Base-by-base conservation (phyloP, 2,329 filamentous ascomycete genomes). In the Aphanocladium album region DNA sequence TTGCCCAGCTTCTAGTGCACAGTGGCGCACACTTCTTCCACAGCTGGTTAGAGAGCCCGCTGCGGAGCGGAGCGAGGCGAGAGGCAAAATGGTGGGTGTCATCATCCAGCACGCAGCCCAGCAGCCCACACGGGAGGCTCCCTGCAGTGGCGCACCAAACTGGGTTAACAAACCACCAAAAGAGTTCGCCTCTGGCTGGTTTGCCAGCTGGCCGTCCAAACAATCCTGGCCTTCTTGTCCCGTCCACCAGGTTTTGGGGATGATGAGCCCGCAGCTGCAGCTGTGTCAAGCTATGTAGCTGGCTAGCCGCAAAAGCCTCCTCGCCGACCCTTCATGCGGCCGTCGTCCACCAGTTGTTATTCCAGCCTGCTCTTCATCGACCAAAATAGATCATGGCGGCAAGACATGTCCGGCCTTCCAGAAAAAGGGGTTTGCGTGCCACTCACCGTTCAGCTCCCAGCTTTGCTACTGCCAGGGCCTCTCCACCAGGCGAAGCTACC, bases 1-100 rank as follows among this genome's bases (percentile, higher is more conserved):
- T 17, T 11, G 23, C 33, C 23, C 45, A 39, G 17, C 35, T 37
- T 35, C 35, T 52, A 59, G 57, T 52, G 47, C 41, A 12, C 37
- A 23, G 57, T 59, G 57, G 57, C 57, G 57, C 47, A 46, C 57
- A 45, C 47, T 37, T 51, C 35, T 45, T 46, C 47, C 57, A 47
- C 56, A 52, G 57, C 39, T n/a, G n/a, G n/a, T n/a, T n/a, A 39
- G 57, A 17, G n/a, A 25, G 47, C 47, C 47, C 49, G 49, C 57
- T 45, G 27, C 57, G 57, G 57, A 59, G 37, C 57, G 57, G 57
- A 52, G 57, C 57, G 57, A 59, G 47, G 49, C 47, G 57, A 59
- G 47, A 37, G 47, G 37, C 39, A 52, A 59, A 35, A 35, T 53
- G 57, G 47, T 59, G 47, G 43, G 47, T 45, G 53, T 46, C 53